Base-by-base conservation (phyloP, 2,329 filamentous ascomycete genomes). In the Amauroascus verrucosus region DNA sequence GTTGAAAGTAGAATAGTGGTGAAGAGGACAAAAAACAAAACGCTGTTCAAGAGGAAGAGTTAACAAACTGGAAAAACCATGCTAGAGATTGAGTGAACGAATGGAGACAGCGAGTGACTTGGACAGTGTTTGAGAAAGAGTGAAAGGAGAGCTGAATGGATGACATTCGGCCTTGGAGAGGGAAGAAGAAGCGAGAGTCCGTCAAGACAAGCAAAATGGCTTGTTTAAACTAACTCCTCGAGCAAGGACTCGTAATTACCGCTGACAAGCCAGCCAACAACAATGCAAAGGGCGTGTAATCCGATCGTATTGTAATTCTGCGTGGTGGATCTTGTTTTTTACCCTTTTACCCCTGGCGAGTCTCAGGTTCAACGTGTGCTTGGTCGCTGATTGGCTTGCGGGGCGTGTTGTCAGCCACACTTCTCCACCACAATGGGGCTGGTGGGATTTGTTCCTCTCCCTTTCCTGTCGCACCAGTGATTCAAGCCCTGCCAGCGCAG, bases 401-500 rank as follows among this genome's bases (percentile, higher is more conserved):
- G n/a, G n/a, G 26, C 20, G 44, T 32, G 16, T 33, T 14, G 16
- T 49, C 22, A 49, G 47, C 47, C 47, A 49, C 47, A 49, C 33
- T 18, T 14, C 47, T 49, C 47, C 47, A 49, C 47, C n/a, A 13
- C 13, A 24, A 44, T 46, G 44, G 16, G 44, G 47, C 47, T 49
- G 46, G 46, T n/a, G 46, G 26, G 5, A 30, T 30, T 30, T 30
- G 4, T 30, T 30, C 26, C 26, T 30, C n/a, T n/a, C n/a, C n/a
- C n/a, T n/a, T n/a, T n/a, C n/a, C 26, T 30, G 47, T 40, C 33
- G 24, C 47, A 49, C 22, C 22, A 45, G 18, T n/a, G n/a, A 38
- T 11, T n/a, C n/a, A n/a, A n/a, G n/a, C n/a, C n/a, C n/a, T n/a
- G n/a, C n/a, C n/a, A n/a, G n/a, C n/a, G n/a, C n/a, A n/a, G n/a